A percentile compares a stretch with the other conserved stretches of the same genome.
These are phyloP conservation scores for Trichoderma gamsii DNA, from an alignment of 495 filamentous ascomycete genomes.

Conservation along the genomic window DNA sequence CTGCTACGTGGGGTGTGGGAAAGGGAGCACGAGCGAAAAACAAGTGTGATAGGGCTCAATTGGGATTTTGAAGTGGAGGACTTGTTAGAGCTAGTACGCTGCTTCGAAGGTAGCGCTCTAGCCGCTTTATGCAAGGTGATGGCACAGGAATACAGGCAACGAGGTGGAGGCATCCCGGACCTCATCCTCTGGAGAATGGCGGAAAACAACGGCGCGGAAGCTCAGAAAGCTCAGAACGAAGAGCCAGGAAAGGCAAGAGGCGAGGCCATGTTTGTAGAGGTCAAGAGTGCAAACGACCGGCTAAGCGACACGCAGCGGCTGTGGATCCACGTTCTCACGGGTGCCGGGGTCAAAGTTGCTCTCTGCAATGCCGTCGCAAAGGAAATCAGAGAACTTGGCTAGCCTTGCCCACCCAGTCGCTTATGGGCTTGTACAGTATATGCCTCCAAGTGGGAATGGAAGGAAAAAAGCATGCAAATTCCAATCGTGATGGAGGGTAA, in stretches of 20 bases:
- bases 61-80: slow-evolving; percentile 84
- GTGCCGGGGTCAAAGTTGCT: slow-evolving; percentile 79
- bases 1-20: slow-evolving; percentile 63
- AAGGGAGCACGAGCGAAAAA: slow-evolving; percentile 57
- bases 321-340: slow-evolving; percentile 89
- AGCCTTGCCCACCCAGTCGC: slow-evolving; percentile 13
- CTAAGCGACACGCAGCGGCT: slow-evolving; percentile 93
- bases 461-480: neutral
- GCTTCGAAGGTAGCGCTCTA: slow-evolving; percentile 73
- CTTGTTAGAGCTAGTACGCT: slow-evolving; percentile 70
- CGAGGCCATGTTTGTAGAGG: slow-evolving; percentile 79
- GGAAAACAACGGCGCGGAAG: slow-evolving; percentile 25
- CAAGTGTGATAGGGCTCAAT: slow-evolving; percentile 83
- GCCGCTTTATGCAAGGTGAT: slow-evolving; percentile 84
- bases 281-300: slow-evolving; percentile 92
- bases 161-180: slow-evolving; percentile 87
- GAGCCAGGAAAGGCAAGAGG: slow-evolving; percentile 22
- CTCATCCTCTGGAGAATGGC: slow-evolving; percentile 73
- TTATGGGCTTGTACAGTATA: neutral
- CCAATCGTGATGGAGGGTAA: slow-evolving; percentile 5
- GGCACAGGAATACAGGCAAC: slow-evolving; percentile 85
- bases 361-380: slow-evolving; percentile 81
- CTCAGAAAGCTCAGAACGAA: neutral
- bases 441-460: neutral
- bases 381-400: slow-evolving; percentile 46